Conservation (phyloP, 192 early-diverging fungal species). For the Backusella morwellensis region DNA sequence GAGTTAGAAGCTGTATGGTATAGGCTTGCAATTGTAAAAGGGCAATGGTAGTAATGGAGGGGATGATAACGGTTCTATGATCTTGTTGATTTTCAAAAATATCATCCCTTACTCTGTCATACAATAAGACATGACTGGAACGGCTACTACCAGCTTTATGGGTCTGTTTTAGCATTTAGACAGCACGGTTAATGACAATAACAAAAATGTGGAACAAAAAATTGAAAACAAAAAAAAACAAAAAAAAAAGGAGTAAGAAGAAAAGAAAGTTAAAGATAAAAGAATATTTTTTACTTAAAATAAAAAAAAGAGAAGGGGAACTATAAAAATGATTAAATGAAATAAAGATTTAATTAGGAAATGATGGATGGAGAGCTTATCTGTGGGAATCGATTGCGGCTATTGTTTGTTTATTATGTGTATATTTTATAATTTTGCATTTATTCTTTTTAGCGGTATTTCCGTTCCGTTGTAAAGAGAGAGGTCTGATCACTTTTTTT, state of each 20-base stretch:
- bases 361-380: background rate
- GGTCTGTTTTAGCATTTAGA: background rate
- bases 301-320: background rate
- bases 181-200: background rate
- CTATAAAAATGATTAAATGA: constrained; percentile 6
- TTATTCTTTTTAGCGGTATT: constrained; percentile 1
- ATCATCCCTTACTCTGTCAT: constrained; percentile 3
- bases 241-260: background rate
- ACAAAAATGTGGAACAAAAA: background rate
- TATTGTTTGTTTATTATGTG: background rate
- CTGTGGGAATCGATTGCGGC: background rate
- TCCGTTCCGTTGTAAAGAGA: background rate
- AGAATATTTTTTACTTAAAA: background rate
- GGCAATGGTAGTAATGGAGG: constrained; percentile 2
- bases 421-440: background rate
- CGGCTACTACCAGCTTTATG: background rate
- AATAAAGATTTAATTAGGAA: background rate
- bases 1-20: background rate
- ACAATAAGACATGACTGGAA: background rate
- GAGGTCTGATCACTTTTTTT: background rate
- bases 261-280: background rate
- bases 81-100: background rate
- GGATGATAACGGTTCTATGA: background rate
- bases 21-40: background rate
- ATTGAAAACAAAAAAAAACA: background rate